A percentile compares a stretch with the other conserved stretches of the same genome.
Conservation (phyloP, 192 early-diverging fungal species). For the Bifiguratus adelaidae region DNA sequence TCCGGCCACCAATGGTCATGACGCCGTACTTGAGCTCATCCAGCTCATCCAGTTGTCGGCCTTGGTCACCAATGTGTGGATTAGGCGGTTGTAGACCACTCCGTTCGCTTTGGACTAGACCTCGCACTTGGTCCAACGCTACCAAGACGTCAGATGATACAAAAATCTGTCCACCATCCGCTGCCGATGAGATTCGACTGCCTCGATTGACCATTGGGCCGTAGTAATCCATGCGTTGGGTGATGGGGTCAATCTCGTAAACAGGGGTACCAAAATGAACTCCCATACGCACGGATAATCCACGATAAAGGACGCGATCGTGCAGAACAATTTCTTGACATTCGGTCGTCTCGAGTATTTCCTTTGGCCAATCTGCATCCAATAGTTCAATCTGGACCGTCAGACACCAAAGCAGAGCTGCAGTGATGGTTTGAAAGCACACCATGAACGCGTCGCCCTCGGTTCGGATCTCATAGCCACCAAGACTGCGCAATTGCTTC, state of each 20-base stretch:
- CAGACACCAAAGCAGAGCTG: conserved; percentile 81
- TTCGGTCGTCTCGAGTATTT: conserved; percentile 68
- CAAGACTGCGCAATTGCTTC: conserved; percentile 62
- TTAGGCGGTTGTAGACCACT: no score
- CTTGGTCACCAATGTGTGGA: background rate
- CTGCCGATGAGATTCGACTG: conserved; percentile 71
- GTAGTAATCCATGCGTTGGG: conserved; percentile 92
- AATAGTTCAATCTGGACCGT: conserved; percentile 75
- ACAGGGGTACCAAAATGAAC: conserved; percentile 84
- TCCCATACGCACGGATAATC: conserved; percentile 87
- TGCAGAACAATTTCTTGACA: conserved; percentile 63
- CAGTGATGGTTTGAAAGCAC: conserved; percentile 68
- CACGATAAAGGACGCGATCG: conserved; percentile 61
- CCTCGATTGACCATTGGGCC: conserved; percentile 89
- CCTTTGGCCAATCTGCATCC: conserved; percentile 77
- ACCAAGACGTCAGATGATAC: conserved; percentile 66
- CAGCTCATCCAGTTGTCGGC: conserved; percentile 23
- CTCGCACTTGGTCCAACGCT: conserved; percentile 10
- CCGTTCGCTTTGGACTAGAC: no score
- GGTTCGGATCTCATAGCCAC: conserved; percentile 94
- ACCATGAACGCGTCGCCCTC: conserved; percentile 96
- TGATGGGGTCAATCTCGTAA: conserved; percentile 80
- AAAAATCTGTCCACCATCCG: conserved; percentile 86
- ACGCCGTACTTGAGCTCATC: conserved; percentile 56
- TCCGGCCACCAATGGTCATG: conserved; percentile 69